Base-by-base conservation (phyloP, 176 grass and related monocot genomes). In the Rhynchospora tenuis region DNA sequence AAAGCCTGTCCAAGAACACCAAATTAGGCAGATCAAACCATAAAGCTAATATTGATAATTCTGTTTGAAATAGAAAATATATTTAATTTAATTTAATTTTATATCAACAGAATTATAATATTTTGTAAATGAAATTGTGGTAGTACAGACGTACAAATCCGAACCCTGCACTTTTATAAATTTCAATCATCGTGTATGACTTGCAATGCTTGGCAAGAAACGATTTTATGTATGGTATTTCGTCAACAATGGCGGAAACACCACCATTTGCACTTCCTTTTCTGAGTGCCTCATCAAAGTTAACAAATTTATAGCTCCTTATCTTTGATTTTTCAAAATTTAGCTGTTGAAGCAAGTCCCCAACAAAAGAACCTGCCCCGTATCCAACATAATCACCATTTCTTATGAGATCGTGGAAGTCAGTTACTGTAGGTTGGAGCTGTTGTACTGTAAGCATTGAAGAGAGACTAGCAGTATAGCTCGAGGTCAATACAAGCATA, bases 371-470 rank as follows among this genome's bases (percentile, higher is more conserved):
- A 17, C 79, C 73, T 29, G 7, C 55, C 0, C n/a, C 6, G 20
- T 81, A 90, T 27, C 90, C 85, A 44, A 92, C 85, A 88, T 83
- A 83, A 9, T 92, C 85, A 46, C 88, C 83, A 16, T 75, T 84
- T 31, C 38, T 69, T 4, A 62, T 54, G n/a, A 93, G 91, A 44
- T 93, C 86, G 20, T 68, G 64, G 11, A 93, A 31, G 48, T 86
- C 43, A 8, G 86, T 88, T 29, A 90, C 80, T 20, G 83, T 84
- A 24, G 88, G 91, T 60, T 86, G 79, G 68, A 90, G 88, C 11
- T 93, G 79, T n/a, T 90, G 86, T 29, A 90, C 59, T 0, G 91
- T 93, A 14, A 93, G 73, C 57, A 93, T 90, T 23, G 88, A 93
- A 1, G 91, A 27, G 22, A 93, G 70, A 20, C 66, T 93, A 48